Conservation (phyloP, 345 rosid genomes). For the Cardiospermum halicacabum region DNA sequence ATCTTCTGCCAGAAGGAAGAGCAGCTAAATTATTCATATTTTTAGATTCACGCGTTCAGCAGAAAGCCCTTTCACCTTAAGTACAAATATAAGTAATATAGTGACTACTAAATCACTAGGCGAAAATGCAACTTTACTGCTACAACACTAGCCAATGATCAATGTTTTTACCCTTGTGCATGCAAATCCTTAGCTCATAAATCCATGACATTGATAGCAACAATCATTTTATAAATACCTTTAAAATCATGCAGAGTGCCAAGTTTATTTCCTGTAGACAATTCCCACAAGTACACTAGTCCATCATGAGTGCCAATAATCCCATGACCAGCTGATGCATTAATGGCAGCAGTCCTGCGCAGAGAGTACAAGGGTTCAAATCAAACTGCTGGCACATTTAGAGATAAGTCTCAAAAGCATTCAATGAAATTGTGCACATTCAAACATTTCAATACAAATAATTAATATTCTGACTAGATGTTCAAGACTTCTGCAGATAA, state of each 20-base stretch:
- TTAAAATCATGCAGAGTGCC: slow-evolving; percentile 61
- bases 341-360: slow-evolving; percentile 55
- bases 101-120: not conserved
- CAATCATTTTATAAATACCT: slow-evolving; percentile 39
- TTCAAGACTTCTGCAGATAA: not conserved
- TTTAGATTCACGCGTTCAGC: not conserved
- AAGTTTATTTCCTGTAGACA: slow-evolving; percentile 57
- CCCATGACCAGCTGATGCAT: slow-evolving; percentile 54
- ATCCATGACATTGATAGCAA: slow-evolving; percentile 1
- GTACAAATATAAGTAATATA: not conserved
- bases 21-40: not conserved
- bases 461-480: not conserved
- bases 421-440: slow-evolving; percentile 2
- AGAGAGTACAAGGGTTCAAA: slow-evolving; percentile 14
- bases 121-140: not conserved
- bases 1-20: not conserved
- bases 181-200: slow-evolving; percentile 7
- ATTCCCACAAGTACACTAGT: slow-evolving; percentile 62
- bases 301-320: slow-evolving; percentile 74
- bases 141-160: not conserved
- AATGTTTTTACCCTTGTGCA: not conserved
- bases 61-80: not conserved
- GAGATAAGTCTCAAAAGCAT: not conserved
- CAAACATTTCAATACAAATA: not conserved
- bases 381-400: slow-evolving; percentile 2